phyloP scores from a whole-genome alignment of 2,329 filamentous ascomycete genomes.

The Microcyclosporella mali region DNA sequence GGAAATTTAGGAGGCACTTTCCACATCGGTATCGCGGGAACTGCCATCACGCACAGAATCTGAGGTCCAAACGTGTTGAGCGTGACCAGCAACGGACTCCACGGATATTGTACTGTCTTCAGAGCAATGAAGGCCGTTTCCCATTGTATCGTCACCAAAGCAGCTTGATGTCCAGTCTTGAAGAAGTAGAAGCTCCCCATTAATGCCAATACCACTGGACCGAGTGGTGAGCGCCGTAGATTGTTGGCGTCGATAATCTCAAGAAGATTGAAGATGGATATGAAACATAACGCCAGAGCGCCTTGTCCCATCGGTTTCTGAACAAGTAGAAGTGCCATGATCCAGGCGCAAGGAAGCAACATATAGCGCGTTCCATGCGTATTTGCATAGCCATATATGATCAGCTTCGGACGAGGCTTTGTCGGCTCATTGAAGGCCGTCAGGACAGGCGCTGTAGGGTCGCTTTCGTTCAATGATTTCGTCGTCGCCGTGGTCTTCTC shows the following conservation, averaged over 20 bases:
- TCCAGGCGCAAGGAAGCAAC: conserved; percentile 71
- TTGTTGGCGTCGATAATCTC: conserved; percentile 59
- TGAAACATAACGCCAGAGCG: conserved; percentile 71
- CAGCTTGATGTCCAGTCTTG: conserved; percentile 94
- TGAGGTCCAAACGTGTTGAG: conserved; percentile 88
- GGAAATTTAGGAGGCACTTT: conserved; percentile 70
- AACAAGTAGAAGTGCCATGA: conserved; percentile 69
- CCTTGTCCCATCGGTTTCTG: conserved; percentile 94
- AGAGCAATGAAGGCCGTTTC: conserved; percentile 90
- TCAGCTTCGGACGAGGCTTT: conserved; percentile 32
- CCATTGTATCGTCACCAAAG: conserved; percentile 85
- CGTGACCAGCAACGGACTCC: conserved; percentile 72
- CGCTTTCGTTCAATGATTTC: conserved; percentile 24
- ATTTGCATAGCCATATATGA: conserved; percentile 86
- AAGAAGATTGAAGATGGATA: conserved; percentile 76
- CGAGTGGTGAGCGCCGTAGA: conserved; percentile 64
- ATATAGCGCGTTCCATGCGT: conserved; percentile 88
- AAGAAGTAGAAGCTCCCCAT: conserved; percentile 93
- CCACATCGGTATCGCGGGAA: conserved; percentile 82
- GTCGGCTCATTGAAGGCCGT: conserved; percentile 31
- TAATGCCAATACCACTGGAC: conserved; percentile 76
- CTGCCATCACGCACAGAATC: conserved; percentile 70
- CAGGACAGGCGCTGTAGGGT: conserved; percentile 32
- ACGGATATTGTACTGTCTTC: conserved; percentile 76
- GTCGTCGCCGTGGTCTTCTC: conserved; percentile 20